phyloP scores from a whole-genome alignment of 208 protist genomes.

The Endotrypanum monterogeii region DNA sequence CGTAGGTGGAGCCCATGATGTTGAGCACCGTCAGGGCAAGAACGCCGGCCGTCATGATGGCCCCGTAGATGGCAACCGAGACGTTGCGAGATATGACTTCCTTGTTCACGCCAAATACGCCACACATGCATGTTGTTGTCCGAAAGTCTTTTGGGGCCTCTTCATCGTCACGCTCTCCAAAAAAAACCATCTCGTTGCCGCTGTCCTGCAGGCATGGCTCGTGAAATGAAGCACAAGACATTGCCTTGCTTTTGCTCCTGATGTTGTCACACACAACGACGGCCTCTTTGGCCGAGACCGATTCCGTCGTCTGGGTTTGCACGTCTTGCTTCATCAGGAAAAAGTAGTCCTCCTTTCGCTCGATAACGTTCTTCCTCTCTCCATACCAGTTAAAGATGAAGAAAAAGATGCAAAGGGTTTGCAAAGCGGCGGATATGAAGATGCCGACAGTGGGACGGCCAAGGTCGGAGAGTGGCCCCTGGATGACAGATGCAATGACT shows the following conservation, averaged over 20 bases:
- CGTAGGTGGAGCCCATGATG: conserved; percentile 32
- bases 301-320: conserved; percentile 9
- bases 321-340: conserved; percentile 32
- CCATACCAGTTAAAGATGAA: conserved; percentile 67
- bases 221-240: conserved; percentile 7
- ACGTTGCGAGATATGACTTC: conserved; percentile 35
- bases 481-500: conserved; percentile 40
- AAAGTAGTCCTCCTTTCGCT: conserved; percentile 45
- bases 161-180: conserved; percentile 29
- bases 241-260: not conserved
- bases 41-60: conserved; percentile 38
- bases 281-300: conserved; percentile 4
- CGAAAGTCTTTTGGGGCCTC: not conserved
- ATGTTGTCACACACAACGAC: not conserved
- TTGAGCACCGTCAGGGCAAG: conserved; percentile 39
- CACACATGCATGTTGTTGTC: conserved; percentile 1
- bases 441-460: conserved; percentile 37
- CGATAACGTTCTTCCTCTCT: conserved; percentile 53
- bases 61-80: conserved; percentile 31
- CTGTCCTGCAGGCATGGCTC: not conserved
- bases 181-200: not conserved
- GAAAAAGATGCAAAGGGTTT: conserved; percentile 29
- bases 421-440: conserved; percentile 42
- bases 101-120: conserved; percentile 37
- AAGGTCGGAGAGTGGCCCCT: conserved; percentile 45